Conservation (phyloP, 345 rosid genomes). For the Boechera stricta region DNA sequence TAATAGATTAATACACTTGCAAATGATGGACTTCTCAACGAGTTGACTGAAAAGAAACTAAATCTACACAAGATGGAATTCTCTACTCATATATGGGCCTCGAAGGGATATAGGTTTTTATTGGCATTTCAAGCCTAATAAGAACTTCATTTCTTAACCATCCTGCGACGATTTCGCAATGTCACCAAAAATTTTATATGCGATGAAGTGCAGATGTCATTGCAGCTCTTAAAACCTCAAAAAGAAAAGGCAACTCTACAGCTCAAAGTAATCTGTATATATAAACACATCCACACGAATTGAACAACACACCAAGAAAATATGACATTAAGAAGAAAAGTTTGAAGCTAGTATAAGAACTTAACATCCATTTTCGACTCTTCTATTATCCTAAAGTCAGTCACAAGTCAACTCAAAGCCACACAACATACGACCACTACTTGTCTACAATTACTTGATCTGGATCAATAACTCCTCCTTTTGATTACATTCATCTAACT, state of each 20-base stretch:
- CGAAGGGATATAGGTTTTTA: no score
- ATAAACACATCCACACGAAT: slow-evolving; percentile 28
- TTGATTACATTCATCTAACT: slow-evolving; percentile 15
- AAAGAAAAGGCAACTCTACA: no score
- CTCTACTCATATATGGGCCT: no score
- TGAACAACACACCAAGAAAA: neutral
- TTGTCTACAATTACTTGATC: slow-evolving; percentile 28
- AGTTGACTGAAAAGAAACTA: neutral
- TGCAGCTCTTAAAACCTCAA: no score
- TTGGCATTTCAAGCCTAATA: no score
- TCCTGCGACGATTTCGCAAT: no score
- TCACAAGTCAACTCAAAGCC: slow-evolving; percentile 37
- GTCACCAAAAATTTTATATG: no score
- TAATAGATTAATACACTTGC: no score
- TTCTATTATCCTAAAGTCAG: slow-evolving; percentile 31
- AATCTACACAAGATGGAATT: no score
- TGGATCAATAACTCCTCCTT: slow-evolving; percentile 11
- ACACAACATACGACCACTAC: slow-evolving; percentile 19
- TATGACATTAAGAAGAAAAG: neutral
- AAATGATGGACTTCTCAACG: no score
- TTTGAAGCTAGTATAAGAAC: slow-evolving; percentile 30
- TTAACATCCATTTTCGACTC: slow-evolving; percentile 26
- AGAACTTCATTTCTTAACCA: no score
- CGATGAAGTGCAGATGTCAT: no score
- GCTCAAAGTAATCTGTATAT: neutral